A percentile compares a stretch with the other conserved stretches of the same genome.
phyloP scores from a whole-genome alignment of 768 basidiomycete species.

The Leccinum sublutescens region DNA sequence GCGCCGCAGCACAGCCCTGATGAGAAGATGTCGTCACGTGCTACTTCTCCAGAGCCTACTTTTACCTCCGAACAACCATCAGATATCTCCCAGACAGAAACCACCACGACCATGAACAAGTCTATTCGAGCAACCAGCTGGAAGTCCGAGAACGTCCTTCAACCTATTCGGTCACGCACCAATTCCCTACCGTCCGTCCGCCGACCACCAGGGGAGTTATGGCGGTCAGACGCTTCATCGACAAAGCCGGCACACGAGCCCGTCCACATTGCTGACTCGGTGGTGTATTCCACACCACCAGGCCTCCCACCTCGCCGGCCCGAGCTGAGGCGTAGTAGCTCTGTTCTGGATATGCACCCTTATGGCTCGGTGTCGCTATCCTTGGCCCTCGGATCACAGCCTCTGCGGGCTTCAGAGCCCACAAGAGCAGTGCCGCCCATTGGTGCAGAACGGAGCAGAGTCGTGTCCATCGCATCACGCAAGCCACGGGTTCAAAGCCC shows the following conservation, averaged over 20 bases:
- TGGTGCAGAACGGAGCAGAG: conserved; percentile 31
- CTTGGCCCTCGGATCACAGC: conserved; percentile 28
- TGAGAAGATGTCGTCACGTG: conserved; percentile 11
- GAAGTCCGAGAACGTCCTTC: conserved; percentile 22
- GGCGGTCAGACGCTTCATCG: conserved; percentile 18
- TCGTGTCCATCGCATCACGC: conserved; percentile 18
- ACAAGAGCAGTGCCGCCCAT: conserved; percentile 27
- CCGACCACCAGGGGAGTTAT: conserved; percentile 20
- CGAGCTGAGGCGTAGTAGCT: conserved; percentile 9
- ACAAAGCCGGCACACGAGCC: conserved; percentile 2
- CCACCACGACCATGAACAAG: conserved; percentile 4
- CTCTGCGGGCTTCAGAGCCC: conserved; percentile 20
- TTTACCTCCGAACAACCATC: conserved; percentile 12
- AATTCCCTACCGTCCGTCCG: conserved; percentile 14
- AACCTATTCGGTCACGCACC: conserved; percentile 15
- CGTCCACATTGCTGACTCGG: not conserved
- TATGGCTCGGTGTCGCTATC: conserved; percentile 20
- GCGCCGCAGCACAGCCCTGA: conserved; percentile 12
- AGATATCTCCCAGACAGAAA: not conserved
- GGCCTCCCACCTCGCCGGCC: conserved; percentile 18
- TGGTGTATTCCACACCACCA: conserved; percentile 17
- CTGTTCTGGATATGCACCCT: conserved; percentile 4
- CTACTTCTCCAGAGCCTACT: conserved; percentile 2
- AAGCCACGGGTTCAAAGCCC: conserved; percentile 6
- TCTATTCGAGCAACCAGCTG: conserved; percentile 8